Conservation (phyloP, 2,329 filamentous ascomycete species). For the Ophiostoma sp. region DNA sequence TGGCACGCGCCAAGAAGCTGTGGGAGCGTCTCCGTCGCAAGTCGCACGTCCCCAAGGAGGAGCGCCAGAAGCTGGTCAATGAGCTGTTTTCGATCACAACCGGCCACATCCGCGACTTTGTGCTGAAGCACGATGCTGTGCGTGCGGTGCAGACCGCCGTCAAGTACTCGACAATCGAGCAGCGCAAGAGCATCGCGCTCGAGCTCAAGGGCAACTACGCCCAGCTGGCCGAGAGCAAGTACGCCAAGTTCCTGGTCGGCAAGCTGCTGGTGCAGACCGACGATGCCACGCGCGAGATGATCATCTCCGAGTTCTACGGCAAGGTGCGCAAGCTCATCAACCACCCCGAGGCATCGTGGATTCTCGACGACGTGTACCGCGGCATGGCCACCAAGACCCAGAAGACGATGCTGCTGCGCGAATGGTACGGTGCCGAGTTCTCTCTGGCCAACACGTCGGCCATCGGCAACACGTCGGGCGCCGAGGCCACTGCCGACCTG, state of each 20-base stretch:
- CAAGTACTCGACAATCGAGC: conserved; percentile 84
- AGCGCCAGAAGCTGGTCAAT: conserved; percentile 77
- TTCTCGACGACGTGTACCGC: conserved; percentile 93
- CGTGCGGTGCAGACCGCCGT: conserved; percentile 92
- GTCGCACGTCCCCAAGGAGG: conserved; percentile 84
- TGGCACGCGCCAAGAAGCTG: conserved; percentile 86
- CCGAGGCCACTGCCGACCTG: conserved; percentile 60
- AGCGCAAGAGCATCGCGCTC: conserved; percentile 76
- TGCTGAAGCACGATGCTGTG: conserved; percentile 98
- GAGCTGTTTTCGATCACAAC: conserved; percentile 91
- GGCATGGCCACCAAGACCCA: conserved; percentile 80
- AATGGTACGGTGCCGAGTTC: conserved; percentile 97
- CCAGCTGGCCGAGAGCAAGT: conserved; percentile 84
- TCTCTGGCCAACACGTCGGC: conserved; percentile 53
- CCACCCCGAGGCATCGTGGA: conserved; percentile 95
- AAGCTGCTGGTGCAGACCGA: conserved; percentile 94
- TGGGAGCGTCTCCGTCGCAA: conserved; percentile 93
- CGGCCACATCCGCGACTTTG: conserved; percentile 87
- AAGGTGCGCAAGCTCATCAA: conserved; percentile 90
- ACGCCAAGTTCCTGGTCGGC: conserved; percentile 94
- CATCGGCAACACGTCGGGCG: conserved; percentile 8
- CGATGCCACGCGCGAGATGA: conserved; percentile 75
- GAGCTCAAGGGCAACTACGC: conserved; percentile 83
- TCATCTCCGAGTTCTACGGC: conserved; percentile 92
- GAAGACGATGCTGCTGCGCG: conserved; percentile 75